A percentile compares a stretch with the other conserved stretches of the same genome.
phyloP scores from a whole-genome alignment of 139 green algal species.

The Chlorella ohadii region DNA sequence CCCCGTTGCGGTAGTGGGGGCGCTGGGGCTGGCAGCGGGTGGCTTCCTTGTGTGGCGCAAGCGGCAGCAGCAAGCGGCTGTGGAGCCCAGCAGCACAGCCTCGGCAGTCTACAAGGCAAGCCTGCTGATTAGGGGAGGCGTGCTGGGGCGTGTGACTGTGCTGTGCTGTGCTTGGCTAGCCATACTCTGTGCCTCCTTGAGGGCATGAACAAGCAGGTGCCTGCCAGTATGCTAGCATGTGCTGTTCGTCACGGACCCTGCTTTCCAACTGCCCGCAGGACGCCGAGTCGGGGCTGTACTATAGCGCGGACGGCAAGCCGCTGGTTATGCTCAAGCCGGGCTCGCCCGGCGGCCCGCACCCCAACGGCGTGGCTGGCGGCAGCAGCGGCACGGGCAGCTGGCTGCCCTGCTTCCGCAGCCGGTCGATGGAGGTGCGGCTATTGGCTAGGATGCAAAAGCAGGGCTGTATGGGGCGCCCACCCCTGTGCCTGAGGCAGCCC shows the following conservation, averaged over 20 bases:
- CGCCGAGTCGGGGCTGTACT: neutral
- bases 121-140: neutral
- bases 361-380: neutral
- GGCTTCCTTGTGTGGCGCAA: neutral
- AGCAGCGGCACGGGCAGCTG: neutral
- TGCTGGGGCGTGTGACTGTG: neutral
- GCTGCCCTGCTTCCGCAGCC: neutral
- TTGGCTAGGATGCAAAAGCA: too few species aligned
- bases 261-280: constrained; percentile 11
- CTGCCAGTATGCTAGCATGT: too few species aligned
- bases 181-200: neutral
- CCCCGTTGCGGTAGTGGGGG: neutral
- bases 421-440: neutral
- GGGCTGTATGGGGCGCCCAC: too few species aligned
- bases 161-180: neutral
- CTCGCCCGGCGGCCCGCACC: neutral
- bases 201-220: too few species aligned
- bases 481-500: neutral
- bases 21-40: neutral
- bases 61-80: neutral
- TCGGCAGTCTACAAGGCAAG: neutral
- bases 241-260: too few species aligned
- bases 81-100: neutral
- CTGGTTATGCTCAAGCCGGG: neutral
- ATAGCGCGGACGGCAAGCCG: neutral